Conservation (phyloP, 192 early-diverging fungal species). For the Coemansia sp. region DNA sequence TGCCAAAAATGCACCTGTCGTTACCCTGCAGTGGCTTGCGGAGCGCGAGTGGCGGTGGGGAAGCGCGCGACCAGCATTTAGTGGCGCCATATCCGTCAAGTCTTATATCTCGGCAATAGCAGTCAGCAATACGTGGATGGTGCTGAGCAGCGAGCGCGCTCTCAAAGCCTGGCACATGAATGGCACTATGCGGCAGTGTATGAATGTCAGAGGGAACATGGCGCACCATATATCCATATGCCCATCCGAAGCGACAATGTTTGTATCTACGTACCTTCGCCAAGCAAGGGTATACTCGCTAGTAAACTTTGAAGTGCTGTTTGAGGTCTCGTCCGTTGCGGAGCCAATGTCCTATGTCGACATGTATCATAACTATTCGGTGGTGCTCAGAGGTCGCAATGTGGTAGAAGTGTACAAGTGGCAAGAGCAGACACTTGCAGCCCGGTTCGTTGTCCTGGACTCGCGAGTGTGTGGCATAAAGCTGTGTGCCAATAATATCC, state of each 20-base stretch:
- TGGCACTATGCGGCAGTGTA: neutral
- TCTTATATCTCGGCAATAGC: conserved; percentile 12
- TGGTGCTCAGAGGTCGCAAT: conserved; percentile 11
- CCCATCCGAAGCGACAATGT: conserved; percentile 8
- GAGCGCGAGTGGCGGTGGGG: conserved; percentile 22
- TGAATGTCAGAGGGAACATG: conserved; percentile 9
- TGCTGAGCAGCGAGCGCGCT: conserved; percentile 9
- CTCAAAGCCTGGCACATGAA: conserved; percentile 8
- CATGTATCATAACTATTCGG: conserved; percentile 11
- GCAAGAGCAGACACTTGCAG: neutral
- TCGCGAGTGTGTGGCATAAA: conserved; percentile 19
- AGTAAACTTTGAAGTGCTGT: neutral
- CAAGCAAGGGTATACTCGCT: conserved; percentile 18
- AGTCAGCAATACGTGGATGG: conserved; percentile 16
- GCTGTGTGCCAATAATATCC: conserved; percentile 9
- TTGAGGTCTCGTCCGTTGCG: neutral
- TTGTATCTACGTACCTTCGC: conserved; percentile 25
- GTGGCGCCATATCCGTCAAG: conserved; percentile 4
- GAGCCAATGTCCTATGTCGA: conserved; percentile 17
- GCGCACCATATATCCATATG: conserved; percentile 26
- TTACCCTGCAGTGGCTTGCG: conserved; percentile 16
- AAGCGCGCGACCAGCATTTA: conserved; percentile 11
- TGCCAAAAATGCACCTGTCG: neutral
- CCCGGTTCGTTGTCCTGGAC: conserved; percentile 11
- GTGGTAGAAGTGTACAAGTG: conserved; percentile 19